Base-by-base conservation (phyloP, 2,329 filamentous ascomycete species). In the Fusarium palustre region DNA sequence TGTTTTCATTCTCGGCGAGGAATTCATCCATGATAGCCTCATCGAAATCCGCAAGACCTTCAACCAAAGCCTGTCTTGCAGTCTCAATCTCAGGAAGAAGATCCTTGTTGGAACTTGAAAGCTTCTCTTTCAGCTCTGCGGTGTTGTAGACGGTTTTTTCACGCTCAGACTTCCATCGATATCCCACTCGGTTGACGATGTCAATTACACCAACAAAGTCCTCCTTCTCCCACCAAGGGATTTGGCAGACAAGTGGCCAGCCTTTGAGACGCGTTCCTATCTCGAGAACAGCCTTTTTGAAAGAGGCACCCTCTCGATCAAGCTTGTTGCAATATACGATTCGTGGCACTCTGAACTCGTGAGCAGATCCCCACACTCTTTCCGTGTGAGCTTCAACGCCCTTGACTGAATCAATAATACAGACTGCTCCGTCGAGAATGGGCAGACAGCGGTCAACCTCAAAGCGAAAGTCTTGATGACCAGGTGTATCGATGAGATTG, bases 381-480 rank as follows among this genome's bases (percentile, higher is more conserved):
- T 99, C 96, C 0, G 96, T 98, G 77, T 98, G 96, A 2, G 96
- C 95, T 80, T 99, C 96, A 24, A 99, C 96, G 2, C 94, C 94
- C 64, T 95, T 94, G 38, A 97, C 94, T 0, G 92, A 94, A 77
- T 97, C 94, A 10, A 97, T 88, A 74, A 97, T 94, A 75, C 93
- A 97, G n/a, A 97, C 90, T 2, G 93, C 93, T 7, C 94, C 94
- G 76, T 97, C 94, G 0, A 97, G 85, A 34, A 97, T 91, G 22
- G 93, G 90, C 9, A 98, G 84, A 33, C 95, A 98, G 15, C 96
- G 89, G 70, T 97, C 87, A 4, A 98, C 96, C 78, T 99, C 96
- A 75, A 98, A 98, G 1, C 95, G 94, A 74, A 99, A 99, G 78
- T 99, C 96, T 24, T 97, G 94, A 76, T 99, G 96, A 2, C 96